Evolutionary conservation across 1,284 basidiomycete species (phyloP).

Genomic region (Ganoderma multipileum): DNA sequence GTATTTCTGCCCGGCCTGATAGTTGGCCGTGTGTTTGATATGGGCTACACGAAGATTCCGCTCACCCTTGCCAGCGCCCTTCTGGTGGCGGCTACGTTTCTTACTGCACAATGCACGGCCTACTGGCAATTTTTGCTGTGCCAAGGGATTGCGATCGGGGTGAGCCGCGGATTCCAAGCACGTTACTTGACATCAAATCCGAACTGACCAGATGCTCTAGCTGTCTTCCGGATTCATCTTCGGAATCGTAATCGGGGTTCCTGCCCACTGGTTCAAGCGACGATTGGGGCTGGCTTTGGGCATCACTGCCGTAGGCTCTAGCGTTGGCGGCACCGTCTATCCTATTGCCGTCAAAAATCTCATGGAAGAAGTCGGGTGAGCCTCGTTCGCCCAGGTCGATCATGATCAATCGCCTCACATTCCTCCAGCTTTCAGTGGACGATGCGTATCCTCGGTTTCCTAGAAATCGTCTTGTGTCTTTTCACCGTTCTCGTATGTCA

Average conservation of each 20-base stretch:
- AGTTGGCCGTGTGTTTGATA: slow-evolving; percentile 58
- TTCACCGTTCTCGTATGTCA: slow-evolving; percentile 47
- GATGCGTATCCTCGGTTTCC: slow-evolving; percentile 63
- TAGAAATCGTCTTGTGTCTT: slow-evolving; percentile 51
- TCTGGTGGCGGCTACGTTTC: slow-evolving; percentile 52
- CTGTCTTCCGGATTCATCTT: slow-evolving; percentile 49
- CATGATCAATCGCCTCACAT: slow-evolving; percentile 7
- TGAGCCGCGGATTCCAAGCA: slow-evolving; percentile 27
- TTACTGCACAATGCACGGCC: slow-evolving; percentile 53
- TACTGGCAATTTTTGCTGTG: slow-evolving; percentile 62
- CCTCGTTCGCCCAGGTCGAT: background rate
- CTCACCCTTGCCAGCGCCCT: slow-evolving; percentile 40
- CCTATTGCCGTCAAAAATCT: slow-evolving; percentile 50
- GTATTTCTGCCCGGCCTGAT: slow-evolving; percentile 57
- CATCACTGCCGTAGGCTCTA: slow-evolving; percentile 47
- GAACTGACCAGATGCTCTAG: slow-evolving; percentile 24
- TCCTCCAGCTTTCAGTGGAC: slow-evolving; percentile 61
- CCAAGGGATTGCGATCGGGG: slow-evolving; percentile 54
- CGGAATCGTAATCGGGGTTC: slow-evolving; percentile 48
- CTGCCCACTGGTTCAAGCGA: slow-evolving; percentile 57
- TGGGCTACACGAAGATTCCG: slow-evolving; percentile 51
- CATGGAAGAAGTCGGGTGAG: slow-evolving; percentile 43
- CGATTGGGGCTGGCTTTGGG: slow-evolving; percentile 49
- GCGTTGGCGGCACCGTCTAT: slow-evolving; percentile 51
- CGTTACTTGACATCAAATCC: slow-evolving; percentile 9